These are phyloP conservation scores for Hypomontagnella submonticulosa DNA, from an alignment of 495 filamentous ascomycete genomes.

Conservation along the genomic window DNA sequence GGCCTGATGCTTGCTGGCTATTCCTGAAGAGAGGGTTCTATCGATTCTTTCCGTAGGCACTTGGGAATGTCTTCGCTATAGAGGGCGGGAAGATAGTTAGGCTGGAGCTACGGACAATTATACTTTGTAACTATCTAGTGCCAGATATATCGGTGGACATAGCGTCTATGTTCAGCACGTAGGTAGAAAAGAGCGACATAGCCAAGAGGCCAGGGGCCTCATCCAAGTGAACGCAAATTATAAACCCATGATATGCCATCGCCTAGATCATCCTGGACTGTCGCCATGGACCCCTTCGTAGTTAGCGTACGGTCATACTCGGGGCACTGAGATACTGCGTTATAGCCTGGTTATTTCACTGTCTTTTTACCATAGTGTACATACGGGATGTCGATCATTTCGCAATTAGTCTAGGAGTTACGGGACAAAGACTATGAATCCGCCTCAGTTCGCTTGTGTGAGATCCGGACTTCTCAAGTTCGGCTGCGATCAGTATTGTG, in stretches of 20 bases:
- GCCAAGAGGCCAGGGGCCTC: constrained; percentile 20
- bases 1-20: constrained; percentile 2
- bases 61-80: neutral
- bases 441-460: constrained; percentile 4
- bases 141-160: constrained; percentile 2
- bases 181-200: constrained; percentile 8
- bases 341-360: constrained; percentile 4
- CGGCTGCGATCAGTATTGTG: constrained; percentile 6
- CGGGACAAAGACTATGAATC: constrained; percentile 9
- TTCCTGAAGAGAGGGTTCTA: neutral
- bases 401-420: constrained; percentile 11
- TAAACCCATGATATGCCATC: constrained; percentile 22
- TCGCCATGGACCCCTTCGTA: constrained; percentile 8
- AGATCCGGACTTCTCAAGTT: constrained; percentile 11
- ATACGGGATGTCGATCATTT: constrained; percentile 14
- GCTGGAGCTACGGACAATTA: neutral
- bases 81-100: neutral
- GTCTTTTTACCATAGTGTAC: neutral
- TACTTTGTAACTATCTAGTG: neutral
- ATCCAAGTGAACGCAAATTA: constrained; percentile 18
- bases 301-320: constrained; percentile 16
- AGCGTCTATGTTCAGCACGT: constrained; percentile 6
- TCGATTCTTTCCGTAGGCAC: neutral
- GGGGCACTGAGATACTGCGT: constrained; percentile 12
- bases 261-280: constrained; percentile 18